phyloP scores from a whole-genome alignment of 2,329 filamentous ascomycete species.

The Fusarium musae region DNA sequence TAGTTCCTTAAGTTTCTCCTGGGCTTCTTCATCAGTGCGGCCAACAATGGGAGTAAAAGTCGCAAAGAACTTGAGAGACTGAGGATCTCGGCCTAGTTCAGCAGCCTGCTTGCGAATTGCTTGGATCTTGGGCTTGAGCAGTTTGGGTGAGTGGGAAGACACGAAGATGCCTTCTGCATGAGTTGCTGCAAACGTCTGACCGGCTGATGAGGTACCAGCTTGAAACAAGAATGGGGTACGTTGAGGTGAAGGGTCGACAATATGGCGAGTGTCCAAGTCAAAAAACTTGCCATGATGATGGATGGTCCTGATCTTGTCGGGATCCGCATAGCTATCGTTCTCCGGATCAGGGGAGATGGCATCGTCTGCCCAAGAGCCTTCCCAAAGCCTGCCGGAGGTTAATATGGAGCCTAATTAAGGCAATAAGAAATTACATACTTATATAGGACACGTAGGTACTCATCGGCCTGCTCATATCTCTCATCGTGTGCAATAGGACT shows the following conservation, averaged over 20 bases:
- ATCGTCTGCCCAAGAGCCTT: constrained; percentile 67
- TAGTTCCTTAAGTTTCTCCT: constrained; percentile 61
- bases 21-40: constrained; percentile 63
- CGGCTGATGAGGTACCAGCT: constrained; percentile 68
- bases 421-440: constrained; percentile 54
- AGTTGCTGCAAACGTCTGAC: constrained; percentile 64
- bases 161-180: constrained; percentile 72
- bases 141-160: constrained; percentile 61
- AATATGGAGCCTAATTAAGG: no score
- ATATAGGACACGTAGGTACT: constrained; percentile 70
- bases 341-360: constrained; percentile 64
- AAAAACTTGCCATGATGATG: constrained; percentile 69
- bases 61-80: constrained; percentile 66
- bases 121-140: constrained; percentile 62
- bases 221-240: constrained; percentile 68
- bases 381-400: constrained; percentile 56
- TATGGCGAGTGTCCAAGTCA: constrained; percentile 55
- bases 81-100: constrained; percentile 64
- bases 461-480: constrained; percentile 69
- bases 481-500: constrained; percentile 69
- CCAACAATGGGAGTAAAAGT: constrained; percentile 62
- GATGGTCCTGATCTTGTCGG: constrained; percentile 68
- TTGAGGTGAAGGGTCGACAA: constrained; percentile 66
- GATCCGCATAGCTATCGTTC: constrained; percentile 67
- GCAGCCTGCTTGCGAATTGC: constrained; percentile 63